A percentile compares a stretch with the other conserved stretches of the same genome.
Conservation (phyloP, 495 filamentous ascomycete genomes). For the Penicillium fimorum region DNA sequence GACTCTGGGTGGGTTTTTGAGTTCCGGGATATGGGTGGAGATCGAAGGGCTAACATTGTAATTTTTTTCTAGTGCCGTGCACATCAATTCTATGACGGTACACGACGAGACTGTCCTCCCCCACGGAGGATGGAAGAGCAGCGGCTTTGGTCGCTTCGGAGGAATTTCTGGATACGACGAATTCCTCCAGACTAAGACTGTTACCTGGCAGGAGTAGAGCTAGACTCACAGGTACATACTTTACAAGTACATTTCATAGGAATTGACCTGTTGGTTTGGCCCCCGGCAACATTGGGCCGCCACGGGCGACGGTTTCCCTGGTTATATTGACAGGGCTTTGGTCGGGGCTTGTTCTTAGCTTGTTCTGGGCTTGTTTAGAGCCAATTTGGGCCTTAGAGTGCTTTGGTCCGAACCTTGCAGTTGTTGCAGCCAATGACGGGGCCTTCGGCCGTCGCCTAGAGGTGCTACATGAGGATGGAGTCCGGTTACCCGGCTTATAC, state of each 20-base stretch:
- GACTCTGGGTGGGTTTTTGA: slow-evolving; percentile 44
- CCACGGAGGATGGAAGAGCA: slow-evolving; percentile 83
- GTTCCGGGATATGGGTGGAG: background rate
- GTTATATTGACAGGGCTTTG: background rate
- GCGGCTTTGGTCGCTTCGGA: slow-evolving; percentile 74
- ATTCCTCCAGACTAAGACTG: slow-evolving; percentile 80
- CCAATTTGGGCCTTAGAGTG: background rate
- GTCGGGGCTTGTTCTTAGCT: background rate
- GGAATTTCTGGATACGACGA: slow-evolving; percentile 60
- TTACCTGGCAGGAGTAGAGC: slow-evolving; percentile 59
- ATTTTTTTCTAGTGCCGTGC: slow-evolving; percentile 56
- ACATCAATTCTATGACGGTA: slow-evolving; percentile 83
- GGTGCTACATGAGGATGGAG: background rate
- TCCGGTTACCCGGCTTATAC: background rate
- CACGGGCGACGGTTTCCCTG: background rate
- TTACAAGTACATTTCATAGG: background rate
- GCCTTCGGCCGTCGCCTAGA: background rate
- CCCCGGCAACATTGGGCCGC: slow-evolving; percentile 1
- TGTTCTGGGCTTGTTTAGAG: slow-evolving; percentile 3
- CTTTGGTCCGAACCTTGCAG: background rate
- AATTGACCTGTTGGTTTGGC: background rate
- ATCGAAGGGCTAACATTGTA: slow-evolving; percentile 1
- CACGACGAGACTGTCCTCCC: slow-evolving; percentile 80
- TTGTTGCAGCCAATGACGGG: background rate
- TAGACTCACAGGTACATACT: background rate